Evolutionary conservation across 208 protist species (phyloP).

Genomic region (Willaertia magna): DNA sequence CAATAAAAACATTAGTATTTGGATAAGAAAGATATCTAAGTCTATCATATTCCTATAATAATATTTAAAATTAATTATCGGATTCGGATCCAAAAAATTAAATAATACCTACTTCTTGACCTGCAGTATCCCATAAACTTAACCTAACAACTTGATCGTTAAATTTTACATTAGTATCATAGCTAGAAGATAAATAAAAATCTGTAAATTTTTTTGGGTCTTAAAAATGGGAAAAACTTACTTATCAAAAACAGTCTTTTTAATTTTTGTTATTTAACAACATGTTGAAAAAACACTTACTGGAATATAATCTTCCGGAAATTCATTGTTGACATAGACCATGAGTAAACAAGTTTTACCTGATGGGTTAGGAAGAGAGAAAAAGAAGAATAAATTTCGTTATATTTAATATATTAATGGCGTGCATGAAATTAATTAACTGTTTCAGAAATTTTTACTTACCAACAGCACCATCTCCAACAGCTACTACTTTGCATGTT

Average conservation of each 20-base stretch:
- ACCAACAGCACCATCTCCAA: neutral
- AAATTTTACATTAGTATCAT: neutral
- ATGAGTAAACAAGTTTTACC: conserved; percentile 13
- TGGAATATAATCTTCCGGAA: conserved; percentile 3
- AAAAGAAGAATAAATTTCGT: neutral
- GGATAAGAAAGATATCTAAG: conserved; percentile 52
- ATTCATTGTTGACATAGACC: neutral
- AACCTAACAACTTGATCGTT: neutral
- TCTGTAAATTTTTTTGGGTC: neutral
- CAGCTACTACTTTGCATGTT: neutral
- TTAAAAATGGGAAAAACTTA: neutral
- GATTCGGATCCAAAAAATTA: too few relatives aligned
- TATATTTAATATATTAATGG: neutral
- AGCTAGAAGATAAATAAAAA: neutral
- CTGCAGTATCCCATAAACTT: conserved; percentile 16
- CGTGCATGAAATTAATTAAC: neutral
- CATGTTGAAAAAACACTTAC: neutral
- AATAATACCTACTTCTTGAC: conserved; percentile 5
- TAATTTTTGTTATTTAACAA: too few relatives aligned
- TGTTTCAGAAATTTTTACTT: neutral
- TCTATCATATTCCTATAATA: conserved; percentile 23
- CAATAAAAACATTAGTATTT: conserved; percentile 61
- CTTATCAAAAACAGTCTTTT: neutral
- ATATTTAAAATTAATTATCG: too few relatives aligned
- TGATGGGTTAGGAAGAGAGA: neutral